phyloP scores from a whole-genome alignment of 805 yeast genomes.

The Metahyphopichia silvanorum region DNA sequence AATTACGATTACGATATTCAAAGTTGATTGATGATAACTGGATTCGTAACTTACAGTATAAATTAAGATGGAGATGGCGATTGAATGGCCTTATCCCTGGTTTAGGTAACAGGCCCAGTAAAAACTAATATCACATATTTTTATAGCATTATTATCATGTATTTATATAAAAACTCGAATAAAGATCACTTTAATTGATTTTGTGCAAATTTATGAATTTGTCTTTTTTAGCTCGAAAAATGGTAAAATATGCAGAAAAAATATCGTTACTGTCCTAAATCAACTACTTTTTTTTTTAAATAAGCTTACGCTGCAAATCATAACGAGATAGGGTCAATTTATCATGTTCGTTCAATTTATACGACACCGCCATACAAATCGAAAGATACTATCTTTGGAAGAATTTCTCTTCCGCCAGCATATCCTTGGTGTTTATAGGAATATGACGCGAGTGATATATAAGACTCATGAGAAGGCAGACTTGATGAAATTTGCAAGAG shows the following conservation, averaged over 20 bases:
- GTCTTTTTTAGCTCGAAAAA: too few species aligned
- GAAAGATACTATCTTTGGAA: conserved; percentile 26
- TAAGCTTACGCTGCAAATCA: too few species aligned
- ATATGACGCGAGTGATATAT: conserved; percentile 29
- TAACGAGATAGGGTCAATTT: too few species aligned
- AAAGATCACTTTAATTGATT: too few species aligned
- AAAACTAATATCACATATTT: background rate
- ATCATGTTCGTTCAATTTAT: too few species aligned
- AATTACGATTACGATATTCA: conserved; percentile 5
- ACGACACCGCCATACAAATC: too few species aligned
- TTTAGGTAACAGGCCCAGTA: background rate
- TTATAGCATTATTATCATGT: too few species aligned
- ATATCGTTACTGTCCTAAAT: too few species aligned
- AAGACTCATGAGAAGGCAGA: conserved; percentile 34
- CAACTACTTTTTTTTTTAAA: too few species aligned
- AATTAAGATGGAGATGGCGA: conserved; percentile 21
- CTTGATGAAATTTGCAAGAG: conserved; percentile 27
- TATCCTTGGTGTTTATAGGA: conserved; percentile 30
- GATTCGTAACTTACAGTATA: conserved; percentile 13
- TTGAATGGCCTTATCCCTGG: conserved; percentile 17
- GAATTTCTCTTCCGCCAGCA: conserved; percentile 38
- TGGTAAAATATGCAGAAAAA: too few species aligned
- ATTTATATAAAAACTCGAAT: too few species aligned
- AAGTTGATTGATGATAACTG: conserved; percentile 7
- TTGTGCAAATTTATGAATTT: too few species aligned